These are phyloP conservation scores for Aspergillus fructus DNA, from an alignment of 2,329 filamentous ascomycete species.

Conservation along the genomic window DNA sequence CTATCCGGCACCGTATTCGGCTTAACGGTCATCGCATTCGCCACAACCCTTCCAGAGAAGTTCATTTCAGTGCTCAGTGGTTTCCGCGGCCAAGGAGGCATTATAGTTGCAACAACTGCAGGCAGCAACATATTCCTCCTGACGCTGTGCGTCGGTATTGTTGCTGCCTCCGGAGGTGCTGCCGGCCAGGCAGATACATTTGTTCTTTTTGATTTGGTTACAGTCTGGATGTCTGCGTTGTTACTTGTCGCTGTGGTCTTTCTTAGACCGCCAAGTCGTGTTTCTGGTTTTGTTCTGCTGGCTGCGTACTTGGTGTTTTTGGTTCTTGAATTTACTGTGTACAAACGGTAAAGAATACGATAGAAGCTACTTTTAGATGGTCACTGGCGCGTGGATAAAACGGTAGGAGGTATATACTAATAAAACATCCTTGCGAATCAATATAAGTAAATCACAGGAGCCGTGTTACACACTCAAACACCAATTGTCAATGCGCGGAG, in stretches of 20 bases:
- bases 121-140: conserved; percentile 58
- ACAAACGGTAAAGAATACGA: neutral
- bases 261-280: conserved; percentile 7
- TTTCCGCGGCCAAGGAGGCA: conserved; percentile 47
- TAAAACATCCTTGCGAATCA: no score
- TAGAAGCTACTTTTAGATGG: no score
- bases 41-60: conserved; percentile 57
- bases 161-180: conserved; percentile 15
- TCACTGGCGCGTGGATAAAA: no score
- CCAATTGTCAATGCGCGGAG: no score
- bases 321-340: conserved; percentile 33
- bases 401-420: no score
- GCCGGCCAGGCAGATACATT: conserved; percentile 11
- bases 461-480: no score
- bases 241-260: conserved; percentile 17
- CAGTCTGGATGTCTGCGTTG: conserved; percentile 21
- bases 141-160: conserved; percentile 47
- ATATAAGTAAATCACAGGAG: no score
- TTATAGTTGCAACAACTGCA: conserved; percentile 54
- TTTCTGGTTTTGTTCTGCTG: conserved; percentile 28
- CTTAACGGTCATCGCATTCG: conserved; percentile 50
- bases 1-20: conserved; percentile 51
- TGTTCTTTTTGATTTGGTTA: conserved; percentile 27
- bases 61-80: conserved; percentile 52
- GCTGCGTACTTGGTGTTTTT: conserved; percentile 35